Percentiles rank a stretch among this genome's conserved stretches.
These are phyloP conservation scores for Trichoderma sp. DNA, from an alignment of 2,329 filamentous ascomycete genomes.

Conservation along the genomic window DNA sequence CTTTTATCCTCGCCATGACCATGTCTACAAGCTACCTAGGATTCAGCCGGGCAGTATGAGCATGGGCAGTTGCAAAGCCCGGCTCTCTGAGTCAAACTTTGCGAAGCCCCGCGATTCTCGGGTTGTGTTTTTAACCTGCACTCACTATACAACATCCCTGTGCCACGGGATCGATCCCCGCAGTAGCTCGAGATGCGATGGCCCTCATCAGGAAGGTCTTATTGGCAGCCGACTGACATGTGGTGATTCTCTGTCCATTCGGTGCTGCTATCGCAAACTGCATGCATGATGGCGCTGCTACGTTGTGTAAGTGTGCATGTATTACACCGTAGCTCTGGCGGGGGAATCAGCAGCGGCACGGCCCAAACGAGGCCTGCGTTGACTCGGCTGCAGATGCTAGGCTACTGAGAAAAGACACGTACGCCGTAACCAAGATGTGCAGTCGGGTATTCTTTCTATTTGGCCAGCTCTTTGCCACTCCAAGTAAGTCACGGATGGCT, in stretches of 20 bases:
- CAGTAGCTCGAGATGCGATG: conserved; percentile 9
- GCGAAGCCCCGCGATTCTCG: background rate
- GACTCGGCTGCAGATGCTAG: background rate
- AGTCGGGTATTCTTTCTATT: background rate
- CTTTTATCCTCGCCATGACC: background rate
- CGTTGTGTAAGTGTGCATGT: background rate
- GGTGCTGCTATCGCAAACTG: conserved; percentile 2
- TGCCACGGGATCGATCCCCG: conserved; percentile 17
- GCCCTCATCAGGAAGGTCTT: conserved; percentile 19
- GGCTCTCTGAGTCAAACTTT: background rate
- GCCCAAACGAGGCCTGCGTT: background rate
- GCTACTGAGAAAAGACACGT: background rate
- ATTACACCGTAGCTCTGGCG: background rate
- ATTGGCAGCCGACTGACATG: background rate
- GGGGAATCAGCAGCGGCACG: background rate
- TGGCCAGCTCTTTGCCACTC: background rate
- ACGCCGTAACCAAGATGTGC: background rate
- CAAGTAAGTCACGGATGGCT: background rate
- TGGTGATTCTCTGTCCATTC: conserved; percentile 8
- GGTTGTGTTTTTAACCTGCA: background rate
- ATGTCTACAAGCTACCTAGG: background rate
- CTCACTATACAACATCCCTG: conserved; percentile 15
- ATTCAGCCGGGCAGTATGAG: background rate
- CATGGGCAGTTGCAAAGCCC: background rate
- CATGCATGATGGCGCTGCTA: conserved; percentile 4